Evolutionary conservation across 2,329 filamentous ascomycete species (phyloP), one percentile per base, ranked within the genome.

Genomic region (Alternaria sp.): DNA sequence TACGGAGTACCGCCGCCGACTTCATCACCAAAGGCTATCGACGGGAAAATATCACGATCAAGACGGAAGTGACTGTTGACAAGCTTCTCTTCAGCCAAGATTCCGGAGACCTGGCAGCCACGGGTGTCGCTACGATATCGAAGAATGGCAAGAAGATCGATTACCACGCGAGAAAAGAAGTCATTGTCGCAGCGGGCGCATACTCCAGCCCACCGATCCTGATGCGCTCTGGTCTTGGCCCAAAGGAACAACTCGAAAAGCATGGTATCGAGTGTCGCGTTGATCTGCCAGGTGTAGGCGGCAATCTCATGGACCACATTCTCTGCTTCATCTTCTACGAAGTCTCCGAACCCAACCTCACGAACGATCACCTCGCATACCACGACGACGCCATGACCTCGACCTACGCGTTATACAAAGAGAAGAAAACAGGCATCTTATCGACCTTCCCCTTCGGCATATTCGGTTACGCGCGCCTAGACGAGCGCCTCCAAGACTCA

Each of bases 291-390:
- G 87, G 89, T 25, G 88, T 91, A 1, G 89, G 89, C 1, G 84
- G 84, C 62, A 89, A 91, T 74, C 81, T 91, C 2, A 83, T 88
- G 58, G 89, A 91, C 71, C 88, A 90, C 51, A 84, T 85, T n/a
- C 68, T 78, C 54, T 71, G 68, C 55, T 88, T 89, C 73, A 85
- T 87, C 57, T 90, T 87, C 74, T 90, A 90, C 73, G 85, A 89
- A 76, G 85, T 86, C 40, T 66, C 80, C 0, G 85, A 90, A 68
- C 89, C 87, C 71, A 75, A 19, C 77, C 83, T 57, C 77, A 86
- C 88, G 13, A 87, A 81, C 51, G 88, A 90, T 73, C 76, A 85
- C 61, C 81, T 84, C n/a, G 82, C 86, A 45, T 87, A 87, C 75
- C 86, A 88, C 64, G 82, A 81, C 32, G 81, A 86, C 66, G 85